Conservation (phyloP, 2,329 filamentous ascomycete species). For the Calonectria pteridis region DNA sequence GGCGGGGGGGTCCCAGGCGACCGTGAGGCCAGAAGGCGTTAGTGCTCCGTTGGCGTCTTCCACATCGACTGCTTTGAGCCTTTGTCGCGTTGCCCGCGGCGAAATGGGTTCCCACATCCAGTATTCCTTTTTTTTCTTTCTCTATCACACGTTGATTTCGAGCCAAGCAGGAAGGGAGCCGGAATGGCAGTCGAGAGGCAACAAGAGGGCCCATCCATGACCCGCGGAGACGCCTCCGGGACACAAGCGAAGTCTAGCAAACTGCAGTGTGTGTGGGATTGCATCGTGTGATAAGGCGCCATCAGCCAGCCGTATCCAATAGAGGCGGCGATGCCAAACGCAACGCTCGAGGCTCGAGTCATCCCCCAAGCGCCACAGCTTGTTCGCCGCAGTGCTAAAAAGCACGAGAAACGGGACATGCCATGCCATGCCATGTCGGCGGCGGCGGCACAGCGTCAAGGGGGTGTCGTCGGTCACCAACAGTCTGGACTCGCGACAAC, state of each 20-base stretch:
- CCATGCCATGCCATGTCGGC: constrained; percentile 6
- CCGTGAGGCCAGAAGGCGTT: constrained; percentile 33
- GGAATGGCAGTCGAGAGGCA: background rate
- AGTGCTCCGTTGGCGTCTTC: constrained; percentile 38
- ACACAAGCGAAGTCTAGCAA: background rate
- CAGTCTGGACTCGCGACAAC: constrained; percentile 26
- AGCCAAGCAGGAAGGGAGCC: background rate
- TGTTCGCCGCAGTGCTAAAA: constrained; percentile 9
- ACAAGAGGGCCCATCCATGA: constrained; percentile 9
- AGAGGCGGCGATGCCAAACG: background rate
- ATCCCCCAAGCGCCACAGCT: constrained; percentile 21
- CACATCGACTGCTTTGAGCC: constrained; percentile 26
- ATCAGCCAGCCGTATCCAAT: constrained; percentile 14
- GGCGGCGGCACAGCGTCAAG: constrained; percentile 15
- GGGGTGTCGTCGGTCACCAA: background rate
- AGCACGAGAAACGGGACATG: background rate
- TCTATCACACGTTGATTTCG: background rate
- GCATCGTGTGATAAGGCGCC: constrained; percentile 28
- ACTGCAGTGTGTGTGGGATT: constrained; percentile 20
- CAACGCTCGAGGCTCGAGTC: constrained; percentile 12
- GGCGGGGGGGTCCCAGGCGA: constrained; percentile 37
- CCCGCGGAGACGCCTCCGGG: constrained; percentile 20
- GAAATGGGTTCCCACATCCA: constrained; percentile 9
- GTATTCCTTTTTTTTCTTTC: constrained; percentile 2
- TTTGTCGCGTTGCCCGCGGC: constrained; percentile 17